Percentiles rank a stretch among this genome's conserved stretches.
Evolutionary conservation across 2,329 filamentous ascomycete genomes (phyloP).

Genomic region (Nothophoma quercina): DNA sequence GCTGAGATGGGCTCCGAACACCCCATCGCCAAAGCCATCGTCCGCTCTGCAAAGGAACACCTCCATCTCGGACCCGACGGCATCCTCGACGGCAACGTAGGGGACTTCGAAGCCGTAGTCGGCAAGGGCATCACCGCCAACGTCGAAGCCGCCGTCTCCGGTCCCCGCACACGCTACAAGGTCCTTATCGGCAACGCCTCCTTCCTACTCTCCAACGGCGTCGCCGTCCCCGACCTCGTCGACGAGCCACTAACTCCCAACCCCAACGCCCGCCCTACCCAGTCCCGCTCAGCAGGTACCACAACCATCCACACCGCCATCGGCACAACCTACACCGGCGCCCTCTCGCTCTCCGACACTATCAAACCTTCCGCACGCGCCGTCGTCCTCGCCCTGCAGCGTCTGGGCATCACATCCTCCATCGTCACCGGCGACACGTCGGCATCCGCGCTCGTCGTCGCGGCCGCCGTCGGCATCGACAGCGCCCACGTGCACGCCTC

Average conservation of each 20-base stretch:
- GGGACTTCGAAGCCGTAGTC: slow-evolving; percentile 82
- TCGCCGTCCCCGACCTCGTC: slow-evolving; percentile 67
- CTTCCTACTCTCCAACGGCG: slow-evolving; percentile 75
- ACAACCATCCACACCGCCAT: slow-evolving; percentile 94
- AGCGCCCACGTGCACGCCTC: slow-evolving; percentile 79
- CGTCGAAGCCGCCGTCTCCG: slow-evolving; percentile 76
- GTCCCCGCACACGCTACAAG: slow-evolving; percentile 74
- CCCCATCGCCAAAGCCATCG: slow-evolving; percentile 89
- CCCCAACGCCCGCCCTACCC: slow-evolving; percentile 48
- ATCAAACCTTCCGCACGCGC: slow-evolving; percentile 88
- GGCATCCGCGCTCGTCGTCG: slow-evolving; percentile 84
- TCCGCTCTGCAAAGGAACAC: slow-evolving; percentile 76
- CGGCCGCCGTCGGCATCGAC: slow-evolving; percentile 80
- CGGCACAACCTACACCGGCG: slow-evolving; percentile 79
- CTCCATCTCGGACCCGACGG: slow-evolving; percentile 76
- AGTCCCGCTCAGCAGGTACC: slow-evolving; percentile 66
- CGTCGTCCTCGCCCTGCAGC: slow-evolving; percentile 79
- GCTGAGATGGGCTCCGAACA: slow-evolving; percentile 96
- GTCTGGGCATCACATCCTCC: slow-evolving; percentile 84
- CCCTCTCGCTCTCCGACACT: slow-evolving; percentile 84
- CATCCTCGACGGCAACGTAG: slow-evolving; percentile 81
- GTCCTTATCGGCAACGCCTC: slow-evolving; percentile 84
- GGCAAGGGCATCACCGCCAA: slow-evolving; percentile 84
- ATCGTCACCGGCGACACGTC: slow-evolving; percentile 94
- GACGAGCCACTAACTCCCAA: slow-evolving; percentile 58